Evolutionary conservation across 78 protist species (phyloP), one percentile per base, ranked within the genome.

Genomic region (Dictyostelium intermedium): DNA sequence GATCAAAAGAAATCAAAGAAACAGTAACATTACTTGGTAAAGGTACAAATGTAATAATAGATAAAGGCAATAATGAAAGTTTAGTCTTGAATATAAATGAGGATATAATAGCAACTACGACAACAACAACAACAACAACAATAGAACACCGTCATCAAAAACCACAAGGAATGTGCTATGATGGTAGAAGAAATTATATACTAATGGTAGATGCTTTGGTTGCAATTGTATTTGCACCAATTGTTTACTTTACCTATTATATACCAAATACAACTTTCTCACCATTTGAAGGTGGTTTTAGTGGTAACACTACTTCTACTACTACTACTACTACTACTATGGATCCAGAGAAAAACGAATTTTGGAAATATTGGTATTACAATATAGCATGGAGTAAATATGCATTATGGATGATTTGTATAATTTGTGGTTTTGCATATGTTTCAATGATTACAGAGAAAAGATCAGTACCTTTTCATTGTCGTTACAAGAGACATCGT

Each of bases 401-500:
- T 34, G 14, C 37, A 0, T 43, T 89, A 9, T 89, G 94, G 94
- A 74, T 89, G 70, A 10, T 39, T 6, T 69, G 56, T 32, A 80
- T 89, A 4, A 69, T 47, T n/a, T 11, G 82, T 20, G 94, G 94
- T 0, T 89, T 89, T 69, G 80, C 87, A 2, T 89, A 89, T 50
- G 94, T 89, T 11, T 35, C 94, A 18, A 11, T 89, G 76, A 78
- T 89, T 1, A 89, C 94, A 9, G 94, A 89, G 60, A 32, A 63
- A 23, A 39, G 94, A n/a, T 35, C 30, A 23, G 72, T 79, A 43
- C 94, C 94, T 16, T 80, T 89, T 69, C 94, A 89, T 32, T 89
- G 94, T 69, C 72, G 94, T 56, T 89, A 89, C n/a, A 43, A 78
- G 56, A 60, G 94, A 80, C 47, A 63, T 47, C 72, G 94, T 63